Base-by-base conservation (phyloP, 2,329 filamentous ascomycete species). In the Fusarium devonianum region DNA sequence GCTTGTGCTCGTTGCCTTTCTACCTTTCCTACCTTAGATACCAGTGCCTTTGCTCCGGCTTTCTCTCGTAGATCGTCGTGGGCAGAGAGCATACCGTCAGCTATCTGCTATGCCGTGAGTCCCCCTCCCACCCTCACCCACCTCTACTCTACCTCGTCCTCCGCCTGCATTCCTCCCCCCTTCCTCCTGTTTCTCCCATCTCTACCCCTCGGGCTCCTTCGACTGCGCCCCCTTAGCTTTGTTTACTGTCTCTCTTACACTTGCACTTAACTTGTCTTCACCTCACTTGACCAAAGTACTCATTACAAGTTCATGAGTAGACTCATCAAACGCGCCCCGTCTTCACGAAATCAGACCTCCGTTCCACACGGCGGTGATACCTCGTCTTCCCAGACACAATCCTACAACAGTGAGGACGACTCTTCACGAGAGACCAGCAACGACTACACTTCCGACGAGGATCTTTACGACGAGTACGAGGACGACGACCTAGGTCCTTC, bases 401-500 rank as follows among this genome's bases (percentile, higher is more conserved):
- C 71, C 40, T 70, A 73, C 57, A 70, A 73, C 51, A 75, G 71
- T 45, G 75, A 73, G 37, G 74, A 73, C 41, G 71, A 73, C 12
- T 72, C 69, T 11, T 74, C 73, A 25, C 67, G 40, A 25, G 58
- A 64, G 13, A 65, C 64, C 34, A 66, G 68, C 18, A 43, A 59
- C 11, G 65, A 66, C 14, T 66, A 68, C 36, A 62, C 67, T 32
- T 51, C 68, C 56, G 62, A 65, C 21, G 73, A 75, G 56, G 77
- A 78, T 60, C 67, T 70, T 58, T 68, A 78, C 60, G 63, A 69
- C 43, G 56, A 67, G 37, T 62, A 67, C 37, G 71, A 75, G 45
- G 73, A 75, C 55, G 78, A 78, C 65, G 80, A 81, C 25, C 63
- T 84, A 56, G 78, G 81, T 3, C 82, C 82, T 11, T 79, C 77